phyloP scores from a whole-genome alignment of 2,329 filamentous ascomycete genomes.

The Fusarium oxysporum region DNA sequence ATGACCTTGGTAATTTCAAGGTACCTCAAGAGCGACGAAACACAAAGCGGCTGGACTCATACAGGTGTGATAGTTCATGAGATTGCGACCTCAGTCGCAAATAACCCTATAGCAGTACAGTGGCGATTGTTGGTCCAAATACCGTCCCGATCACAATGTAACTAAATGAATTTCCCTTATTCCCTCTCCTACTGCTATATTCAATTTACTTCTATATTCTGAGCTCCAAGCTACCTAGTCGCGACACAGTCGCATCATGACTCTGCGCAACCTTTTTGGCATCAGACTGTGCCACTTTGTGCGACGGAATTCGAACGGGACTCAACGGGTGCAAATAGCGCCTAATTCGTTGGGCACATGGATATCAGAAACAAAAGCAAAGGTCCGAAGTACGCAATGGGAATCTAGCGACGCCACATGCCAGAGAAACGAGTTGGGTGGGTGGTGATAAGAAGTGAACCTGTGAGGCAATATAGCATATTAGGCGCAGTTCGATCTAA shows the following conservation, averaged over 20 bases:
- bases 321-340: conserved; percentile 35
- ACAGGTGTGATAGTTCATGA: conserved; percentile 21
- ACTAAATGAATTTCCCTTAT: background rate
- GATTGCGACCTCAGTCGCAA: conserved; percentile 22
- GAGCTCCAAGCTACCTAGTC: background rate
- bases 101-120: conserved; percentile 8
- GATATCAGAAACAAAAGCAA: background rate
- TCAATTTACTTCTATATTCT: background rate
- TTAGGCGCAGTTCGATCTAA: conserved; percentile 19
- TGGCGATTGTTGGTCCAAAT: conserved; percentile 14
- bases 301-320: conserved; percentile 36
- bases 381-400: conserved; percentile 15
- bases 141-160: background rate
- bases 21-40: background rate
- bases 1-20: background rate
- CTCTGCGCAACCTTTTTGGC: conserved; percentile 27
- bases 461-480: conserved; percentile 9
- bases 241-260: background rate
- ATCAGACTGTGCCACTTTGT: conserved; percentile 31
- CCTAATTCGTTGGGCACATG: conserved; percentile 31
- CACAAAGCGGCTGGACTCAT: conserved; percentile 7
- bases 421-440: conserved; percentile 31
- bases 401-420: conserved; percentile 43
- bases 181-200: background rate
- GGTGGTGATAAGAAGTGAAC: conserved; percentile 33